These are phyloP conservation scores for Suillus luteus DNA, from an alignment of 768 basidiomycete species.

Conservation along the genomic window DNA sequence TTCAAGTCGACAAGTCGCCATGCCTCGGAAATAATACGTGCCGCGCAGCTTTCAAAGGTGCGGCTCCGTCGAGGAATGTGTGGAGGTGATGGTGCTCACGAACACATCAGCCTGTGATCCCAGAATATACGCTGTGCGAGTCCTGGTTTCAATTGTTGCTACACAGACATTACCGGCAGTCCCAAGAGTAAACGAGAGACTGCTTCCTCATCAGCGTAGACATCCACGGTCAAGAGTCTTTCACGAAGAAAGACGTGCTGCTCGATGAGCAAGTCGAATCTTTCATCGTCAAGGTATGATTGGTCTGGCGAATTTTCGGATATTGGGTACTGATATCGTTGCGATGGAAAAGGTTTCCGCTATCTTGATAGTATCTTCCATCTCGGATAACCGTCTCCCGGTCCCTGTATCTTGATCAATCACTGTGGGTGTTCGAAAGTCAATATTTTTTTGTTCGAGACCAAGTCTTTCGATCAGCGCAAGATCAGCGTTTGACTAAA, in stretches of 20 bases:
- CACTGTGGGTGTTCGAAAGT: background rate
- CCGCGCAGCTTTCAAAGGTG: background rate
- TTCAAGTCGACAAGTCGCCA: background rate
- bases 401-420: background rate
- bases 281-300: background rate
- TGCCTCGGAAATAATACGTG: background rate
- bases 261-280: background rate
- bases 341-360: background rate
- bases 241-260: background rate
- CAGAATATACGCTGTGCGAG: background rate
- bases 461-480: background rate
- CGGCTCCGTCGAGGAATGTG: background rate
- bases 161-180: background rate
- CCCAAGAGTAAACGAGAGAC: background rate
- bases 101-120: background rate
- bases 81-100: background rate
- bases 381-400: background rate
- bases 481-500: background rate
- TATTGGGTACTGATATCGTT: background rate
- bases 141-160: background rate
- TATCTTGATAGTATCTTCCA: background rate
- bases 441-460: background rate
- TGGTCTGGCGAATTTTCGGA: background rate
- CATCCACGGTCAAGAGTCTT: background rate
- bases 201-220: background rate